These are phyloP conservation scores for Ceratobasidium sp. DNA, from an alignment of 1,284 basidiomycete genomes.

Conservation along the genomic window DNA sequence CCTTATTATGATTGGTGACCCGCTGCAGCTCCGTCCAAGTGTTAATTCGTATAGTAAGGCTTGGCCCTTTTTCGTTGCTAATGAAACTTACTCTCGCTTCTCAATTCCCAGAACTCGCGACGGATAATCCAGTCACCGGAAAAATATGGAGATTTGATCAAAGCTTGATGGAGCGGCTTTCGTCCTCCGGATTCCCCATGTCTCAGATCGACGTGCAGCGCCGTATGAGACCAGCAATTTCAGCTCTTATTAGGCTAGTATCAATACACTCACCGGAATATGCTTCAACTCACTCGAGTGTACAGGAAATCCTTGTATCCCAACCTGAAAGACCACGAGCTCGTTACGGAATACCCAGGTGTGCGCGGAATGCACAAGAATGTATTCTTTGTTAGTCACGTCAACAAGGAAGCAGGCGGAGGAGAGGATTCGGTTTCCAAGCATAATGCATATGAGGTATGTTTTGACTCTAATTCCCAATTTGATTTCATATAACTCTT, in stretches of 20 bases:
- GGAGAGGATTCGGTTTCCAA: slow-evolving; percentile 72
- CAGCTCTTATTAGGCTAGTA: slow-evolving; percentile 61
- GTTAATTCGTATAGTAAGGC: slow-evolving; percentile 68
- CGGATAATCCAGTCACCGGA: slow-evolving; percentile 65
- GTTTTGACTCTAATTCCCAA: slow-evolving; percentile 36
- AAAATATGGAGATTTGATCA: slow-evolving; percentile 68
- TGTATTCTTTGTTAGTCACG: slow-evolving; percentile 72
- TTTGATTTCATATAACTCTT: neutral
- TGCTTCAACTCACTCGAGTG: neutral
- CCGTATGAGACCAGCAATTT: slow-evolving; percentile 65
- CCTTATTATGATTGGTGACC: slow-evolving; percentile 77
- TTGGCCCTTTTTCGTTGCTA: neutral
- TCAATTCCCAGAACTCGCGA: slow-evolving; percentile 62
- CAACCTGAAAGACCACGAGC: slow-evolving; percentile 67
- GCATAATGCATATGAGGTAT: slow-evolving; percentile 75
- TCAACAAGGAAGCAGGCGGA: slow-evolving; percentile 66
- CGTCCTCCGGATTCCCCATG: slow-evolving; percentile 65
- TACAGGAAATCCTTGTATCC: slow-evolving; percentile 71
- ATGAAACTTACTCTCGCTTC: too few relatives aligned
- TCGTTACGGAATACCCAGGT: slow-evolving; percentile 65
- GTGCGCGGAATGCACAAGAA: slow-evolving; percentile 71
- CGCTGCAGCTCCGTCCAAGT: slow-evolving; percentile 75
- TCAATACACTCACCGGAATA: neutral
- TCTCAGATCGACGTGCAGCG: slow-evolving; percentile 64
- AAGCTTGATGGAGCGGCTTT: slow-evolving; percentile 73